Evolutionary conservation across 2,329 filamentous ascomycete species (phyloP), one percentile per base, ranked within the genome.

Genomic region (Clonostachys rosea): DNA sequence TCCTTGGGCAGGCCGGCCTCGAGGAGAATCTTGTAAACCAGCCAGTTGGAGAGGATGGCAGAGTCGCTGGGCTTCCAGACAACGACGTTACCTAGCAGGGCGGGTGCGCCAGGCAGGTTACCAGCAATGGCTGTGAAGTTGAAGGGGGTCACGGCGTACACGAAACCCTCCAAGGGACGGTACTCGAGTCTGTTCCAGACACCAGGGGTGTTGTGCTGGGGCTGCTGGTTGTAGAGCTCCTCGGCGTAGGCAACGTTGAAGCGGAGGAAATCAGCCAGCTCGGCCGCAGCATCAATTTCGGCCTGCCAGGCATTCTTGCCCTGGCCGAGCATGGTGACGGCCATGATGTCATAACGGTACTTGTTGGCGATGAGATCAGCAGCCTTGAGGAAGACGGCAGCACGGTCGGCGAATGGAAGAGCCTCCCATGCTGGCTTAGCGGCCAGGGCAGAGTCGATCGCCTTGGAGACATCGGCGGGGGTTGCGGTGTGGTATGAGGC

Each of bases 251-350:
- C 84, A 46, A 96, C 92, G 62, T 94, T 94, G 75, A 96, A 96
- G 62, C 91, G 83, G 64, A 97, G 74, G 70, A 97, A 97, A 66
- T 99, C 92, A 57, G 83, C 86, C 57, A 95, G 71, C 76, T 99
- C 94, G 9, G 92, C 92, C 16, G 92, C 92, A 37, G 91, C 81
- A 67, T 97, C 92, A 54, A 97, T 97, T 77, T 99, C 92, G n/a
- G 94, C 92, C 70, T 99, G 92, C 91, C 91, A 97, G 43, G 89
- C 90, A 66, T 96, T 97, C 81, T 97, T 97, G 60, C 94, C 92
- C 71, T 99, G 92, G 51, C 92, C 94, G 34, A 96, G 76, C 83
- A 97, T 96, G 13, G 94, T 96, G 41, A 90, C 83, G 8, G 94
- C 92, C 88, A 97, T 95, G 58, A 99, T 82, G 48, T 96, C 90